Evolutionary conservation across 1,139 yeast genomes (phyloP).

Genomic region (Ogataea hybrid): DNA sequence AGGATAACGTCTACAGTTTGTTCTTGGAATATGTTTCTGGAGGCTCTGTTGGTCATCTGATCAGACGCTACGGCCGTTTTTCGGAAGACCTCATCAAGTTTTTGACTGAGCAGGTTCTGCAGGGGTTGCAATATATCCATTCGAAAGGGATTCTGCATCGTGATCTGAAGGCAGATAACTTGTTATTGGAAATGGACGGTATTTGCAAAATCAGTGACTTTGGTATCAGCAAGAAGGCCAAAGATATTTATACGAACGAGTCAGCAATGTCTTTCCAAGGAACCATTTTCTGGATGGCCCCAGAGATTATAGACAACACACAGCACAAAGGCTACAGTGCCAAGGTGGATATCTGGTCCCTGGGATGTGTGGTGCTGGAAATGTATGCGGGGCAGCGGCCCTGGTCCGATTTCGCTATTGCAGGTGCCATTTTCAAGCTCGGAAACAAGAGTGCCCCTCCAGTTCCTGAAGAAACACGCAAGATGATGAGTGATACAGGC

Average conservation of each 20-base stretch:
- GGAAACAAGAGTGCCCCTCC: slow-evolving; percentile 89
- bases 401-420: slow-evolving; percentile 78
- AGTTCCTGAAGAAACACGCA: slow-evolving; percentile 80
- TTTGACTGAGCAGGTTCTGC: slow-evolving; percentile 74
- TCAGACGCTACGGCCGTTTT: slow-evolving; percentile 81
- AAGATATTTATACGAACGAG: slow-evolving; percentile 83
- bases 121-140: slow-evolving; percentile 85
- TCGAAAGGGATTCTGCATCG: slow-evolving; percentile 87
- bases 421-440: slow-evolving; percentile 70
- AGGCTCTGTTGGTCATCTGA: slow-evolving; percentile 88
- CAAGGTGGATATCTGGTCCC: slow-evolving; percentile 88
- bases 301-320: slow-evolving; percentile 84
- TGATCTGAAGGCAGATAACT: slow-evolving; percentile 93
- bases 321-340: slow-evolving; percentile 94
- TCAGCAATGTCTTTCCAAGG: slow-evolving; percentile 97
- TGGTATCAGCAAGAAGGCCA: slow-evolving; percentile 89
- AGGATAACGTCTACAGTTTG: slow-evolving; percentile 71
- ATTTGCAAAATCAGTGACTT: slow-evolving; percentile 95
- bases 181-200: slow-evolving; percentile 87
- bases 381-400: slow-evolving; percentile 90
- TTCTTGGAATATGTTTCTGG: slow-evolving; percentile 97
- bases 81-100: slow-evolving; percentile 74
- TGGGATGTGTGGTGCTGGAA: slow-evolving; percentile 94
- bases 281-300: slow-evolving; percentile 99
- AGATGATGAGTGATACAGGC: slow-evolving; percentile 61